Conservation (phyloP, 2,329 filamentous ascomycete species). For the Talaromyces sp. region DNA sequence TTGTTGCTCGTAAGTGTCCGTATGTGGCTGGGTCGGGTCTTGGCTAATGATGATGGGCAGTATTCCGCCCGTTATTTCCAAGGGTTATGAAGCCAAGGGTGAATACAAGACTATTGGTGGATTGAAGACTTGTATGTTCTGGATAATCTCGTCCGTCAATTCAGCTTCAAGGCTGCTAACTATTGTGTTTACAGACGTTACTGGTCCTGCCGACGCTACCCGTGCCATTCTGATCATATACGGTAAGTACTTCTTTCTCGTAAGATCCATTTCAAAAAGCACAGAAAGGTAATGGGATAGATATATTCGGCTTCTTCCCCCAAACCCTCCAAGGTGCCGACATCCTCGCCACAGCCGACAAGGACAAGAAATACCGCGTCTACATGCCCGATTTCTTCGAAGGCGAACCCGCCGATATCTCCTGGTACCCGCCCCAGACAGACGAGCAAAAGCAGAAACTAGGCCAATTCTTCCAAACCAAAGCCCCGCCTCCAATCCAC, state of each 20-base stretch:
- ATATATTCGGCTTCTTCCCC: constrained; percentile 61
- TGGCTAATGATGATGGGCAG: constrained; percentile 20
- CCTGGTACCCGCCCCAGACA: constrained; percentile 56
- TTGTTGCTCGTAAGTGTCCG: constrained; percentile 36
- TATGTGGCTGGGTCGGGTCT: neutral
- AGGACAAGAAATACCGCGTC: constrained; percentile 70
- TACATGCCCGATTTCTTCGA: constrained; percentile 92
- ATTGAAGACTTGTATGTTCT: constrained; percentile 53
- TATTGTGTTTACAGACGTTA: constrained; percentile 44
- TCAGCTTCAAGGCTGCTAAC: neutral
- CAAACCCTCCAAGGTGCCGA: constrained; percentile 61
- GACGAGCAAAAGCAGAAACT: constrained; percentile 58
- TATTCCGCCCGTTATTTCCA: constrained; percentile 38
- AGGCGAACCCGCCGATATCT: constrained; percentile 62
- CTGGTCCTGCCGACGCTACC: constrained; percentile 52
- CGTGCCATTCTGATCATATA: constrained; percentile 55
- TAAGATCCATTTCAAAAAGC: neutral
- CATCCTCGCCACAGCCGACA: constrained; percentile 57
- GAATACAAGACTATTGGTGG: constrained; percentile 56
- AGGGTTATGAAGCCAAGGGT: constrained; percentile 53
- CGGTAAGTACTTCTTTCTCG: constrained; percentile 24
- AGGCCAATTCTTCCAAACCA: constrained; percentile 54
- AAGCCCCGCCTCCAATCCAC: constrained; percentile 54
- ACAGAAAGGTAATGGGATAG: constrained; percentile 25
- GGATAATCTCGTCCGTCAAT: neutral